Percentiles rank a stretch among this genome's conserved stretches.
These are phyloP conservation scores for Erythrophleum ivorense DNA, from an alignment of 331 rosid genomes.

Conservation along the genomic window DNA sequence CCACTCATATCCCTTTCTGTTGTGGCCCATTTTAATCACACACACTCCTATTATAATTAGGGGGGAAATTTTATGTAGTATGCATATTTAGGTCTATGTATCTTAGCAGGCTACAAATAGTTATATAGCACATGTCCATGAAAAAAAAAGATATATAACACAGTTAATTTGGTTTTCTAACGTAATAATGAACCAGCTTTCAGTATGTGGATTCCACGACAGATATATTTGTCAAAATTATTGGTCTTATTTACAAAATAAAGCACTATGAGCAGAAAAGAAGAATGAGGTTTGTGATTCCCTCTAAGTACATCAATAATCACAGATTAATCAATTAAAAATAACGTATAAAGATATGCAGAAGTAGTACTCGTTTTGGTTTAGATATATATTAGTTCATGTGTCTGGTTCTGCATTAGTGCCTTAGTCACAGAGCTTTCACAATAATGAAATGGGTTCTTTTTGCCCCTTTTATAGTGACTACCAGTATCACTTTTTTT, in stretches of 20 bases:
- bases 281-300: constrained; percentile 28
- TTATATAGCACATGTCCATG: background rate
- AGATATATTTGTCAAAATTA: constrained; percentile 5
- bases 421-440: background rate
- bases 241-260: background rate
- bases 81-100: background rate
- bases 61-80: background rate
- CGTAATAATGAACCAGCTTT: background rate
- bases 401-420: background rate
- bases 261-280: constrained; percentile 4
- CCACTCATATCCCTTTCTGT: too few relatives aligned
- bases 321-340: background rate
- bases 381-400: background rate
- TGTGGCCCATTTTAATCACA: background rate
- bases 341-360: background rate
- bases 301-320: background rate
- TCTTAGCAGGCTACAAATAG: background rate
- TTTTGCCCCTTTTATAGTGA: too few relatives aligned
- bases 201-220: constrained; percentile 38
- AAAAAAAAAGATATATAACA: background rate
- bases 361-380: background rate
- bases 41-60: background rate
- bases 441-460: too few relatives aligned
- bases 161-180: background rate
- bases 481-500: background rate